Evolutionary conservation across 2,329 filamentous ascomycete genomes (phyloP), one percentile per base, ranked within the genome.

Genomic region (Calonectria honghensis): DNA sequence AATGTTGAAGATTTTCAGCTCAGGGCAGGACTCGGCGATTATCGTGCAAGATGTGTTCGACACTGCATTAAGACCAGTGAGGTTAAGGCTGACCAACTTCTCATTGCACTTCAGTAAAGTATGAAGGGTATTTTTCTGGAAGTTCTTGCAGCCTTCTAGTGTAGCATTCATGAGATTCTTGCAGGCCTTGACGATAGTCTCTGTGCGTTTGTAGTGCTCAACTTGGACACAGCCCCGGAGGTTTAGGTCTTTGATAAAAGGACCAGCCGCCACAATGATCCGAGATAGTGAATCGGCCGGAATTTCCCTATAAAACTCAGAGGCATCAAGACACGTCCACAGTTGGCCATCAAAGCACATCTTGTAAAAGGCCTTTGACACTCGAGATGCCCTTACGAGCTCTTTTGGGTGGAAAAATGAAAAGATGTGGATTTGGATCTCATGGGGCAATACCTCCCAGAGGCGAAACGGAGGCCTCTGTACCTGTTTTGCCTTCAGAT

Each of bases 341-440:
- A 98, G 87, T 85, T 99, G 97, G 2, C 97, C 97, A 83, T 99
- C 96, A 80, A 96, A 98, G 85, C 96, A 98, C 85, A 95, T 92
- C 63, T 90, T 89, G 84, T 98, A 89, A 88, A 97, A 98, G 7
- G 90, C 86, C 83, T 93, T 95, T 82, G 93, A 96, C 27, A 97
- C 94, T 24, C 91, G 88, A 0, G 96, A 98, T 71, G 91, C 91
- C 73, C 93, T 91, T 14, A 98, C 92, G 41, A 98, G 90, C 82
- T 98, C 93, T 81, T 93, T 95, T 0, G 96, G 96, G 35, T 89
- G 88, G 27, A 98, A 88, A 79, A 94, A 95, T 6, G 91, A 90
- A 72, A 98, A 90, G 66, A 98, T 92, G 52, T 94, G 88, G 79
- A 98, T 89, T 78, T 93, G 93, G 70, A 98, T 89, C 86, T 99